Percentiles rank a stretch among this genome's conserved stretches.
Evolutionary conservation across 2,329 filamentous ascomycete species (phyloP).

Genomic region (Leptographium galeiforme): DNA sequence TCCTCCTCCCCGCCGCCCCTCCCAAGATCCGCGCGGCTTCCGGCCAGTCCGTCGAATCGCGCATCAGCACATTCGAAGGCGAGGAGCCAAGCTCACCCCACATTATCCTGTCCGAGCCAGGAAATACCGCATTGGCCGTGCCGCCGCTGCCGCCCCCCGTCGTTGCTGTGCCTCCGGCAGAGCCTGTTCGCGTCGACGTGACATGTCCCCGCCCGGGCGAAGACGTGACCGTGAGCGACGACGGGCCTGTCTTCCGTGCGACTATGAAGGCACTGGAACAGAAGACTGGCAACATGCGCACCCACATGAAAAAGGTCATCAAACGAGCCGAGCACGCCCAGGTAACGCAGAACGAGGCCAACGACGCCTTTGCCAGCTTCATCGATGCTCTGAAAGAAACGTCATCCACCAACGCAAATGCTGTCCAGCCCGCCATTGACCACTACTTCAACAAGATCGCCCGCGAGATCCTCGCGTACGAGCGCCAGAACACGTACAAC

Average conservation of each 20-base stretch:
- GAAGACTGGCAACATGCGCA: slow-evolving; percentile 88
- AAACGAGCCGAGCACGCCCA: slow-evolving; percentile 88
- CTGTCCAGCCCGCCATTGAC: slow-evolving; percentile 90
- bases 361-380: slow-evolving; percentile 71
- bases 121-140: slow-evolving; percentile 9
- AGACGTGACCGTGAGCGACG: slow-evolving; percentile 73
- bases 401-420: slow-evolving; percentile 82
- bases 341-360: slow-evolving; percentile 65
- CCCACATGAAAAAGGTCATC: slow-evolving; percentile 89
- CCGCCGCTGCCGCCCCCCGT: slow-evolving; percentile 12
- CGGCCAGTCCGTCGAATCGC: slow-evolving; percentile 71
- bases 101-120: slow-evolving; percentile 2
- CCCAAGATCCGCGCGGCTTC: slow-evolving; percentile 75
- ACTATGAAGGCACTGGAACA: slow-evolving; percentile 95
- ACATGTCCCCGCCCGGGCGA: slow-evolving; percentile 72
- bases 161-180: slow-evolving; percentile 17
- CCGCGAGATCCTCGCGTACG: slow-evolving; percentile 75
- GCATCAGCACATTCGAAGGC: slow-evolving; percentile 58
- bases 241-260: slow-evolving; percentile 88
- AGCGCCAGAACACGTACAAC: slow-evolving; percentile 70
- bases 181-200: slow-evolving; percentile 72
- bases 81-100: slow-evolving; percentile 47
- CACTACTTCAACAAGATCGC: slow-evolving; percentile 98
- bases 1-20: slow-evolving; percentile 54
- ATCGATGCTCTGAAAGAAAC: slow-evolving; percentile 79